Percentiles rank a stretch among this genome's conserved stretches.
Conservation (phyloP, 495 filamentous ascomycete genomes). For the Penicilliopsis zonata region DNA sequence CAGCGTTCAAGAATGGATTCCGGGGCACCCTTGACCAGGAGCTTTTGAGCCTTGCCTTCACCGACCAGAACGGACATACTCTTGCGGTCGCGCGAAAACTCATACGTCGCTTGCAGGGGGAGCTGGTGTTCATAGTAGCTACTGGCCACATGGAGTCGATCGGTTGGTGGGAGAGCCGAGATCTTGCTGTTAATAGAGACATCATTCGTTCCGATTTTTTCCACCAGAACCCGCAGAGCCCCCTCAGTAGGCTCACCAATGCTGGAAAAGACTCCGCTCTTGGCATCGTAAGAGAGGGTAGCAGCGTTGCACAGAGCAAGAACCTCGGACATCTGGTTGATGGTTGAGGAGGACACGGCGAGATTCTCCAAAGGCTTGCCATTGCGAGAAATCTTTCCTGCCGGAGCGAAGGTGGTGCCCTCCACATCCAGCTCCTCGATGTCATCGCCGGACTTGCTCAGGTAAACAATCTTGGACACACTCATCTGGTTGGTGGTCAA, state of each 20-base stretch:
- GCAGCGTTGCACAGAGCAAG: slow-evolving; percentile 87
- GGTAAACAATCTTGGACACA: slow-evolving; percentile 80
- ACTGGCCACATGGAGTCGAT: slow-evolving; percentile 67
- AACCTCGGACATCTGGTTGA: slow-evolving; percentile 75
- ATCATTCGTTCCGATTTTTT: slow-evolving; percentile 79
- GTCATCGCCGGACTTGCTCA: slow-evolving; percentile 57
- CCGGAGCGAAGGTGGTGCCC: slow-evolving; percentile 86
- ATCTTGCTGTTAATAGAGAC: slow-evolving; percentile 41
- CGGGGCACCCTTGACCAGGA: slow-evolving; percentile 94
- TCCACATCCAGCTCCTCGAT: slow-evolving; percentile 86
- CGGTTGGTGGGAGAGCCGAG: slow-evolving; percentile 31
- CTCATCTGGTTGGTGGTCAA: slow-evolving; percentile 99
- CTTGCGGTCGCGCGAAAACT: slow-evolving; percentile 96
- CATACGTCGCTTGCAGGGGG: slow-evolving; percentile 73
- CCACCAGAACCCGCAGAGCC: slow-evolving; percentile 77
- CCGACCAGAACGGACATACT: slow-evolving; percentile 96
- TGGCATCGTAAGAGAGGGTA: slow-evolving; percentile 67
- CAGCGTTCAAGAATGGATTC: slow-evolving; percentile 91
- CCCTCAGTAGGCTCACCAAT: slow-evolving; percentile 96
- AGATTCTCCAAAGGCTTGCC: slow-evolving; percentile 60
- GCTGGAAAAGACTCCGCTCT: slow-evolving; percentile 60
- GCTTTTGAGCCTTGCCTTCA: slow-evolving; percentile 51
- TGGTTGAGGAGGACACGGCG: slow-evolving; percentile 61
- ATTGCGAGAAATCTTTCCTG: slow-evolving; percentile 53
- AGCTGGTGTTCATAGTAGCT: slow-evolving; percentile 69